Conservation (phyloP, 1,284 basidiomycete species). For the Naganishia liquefaciens region DNA sequence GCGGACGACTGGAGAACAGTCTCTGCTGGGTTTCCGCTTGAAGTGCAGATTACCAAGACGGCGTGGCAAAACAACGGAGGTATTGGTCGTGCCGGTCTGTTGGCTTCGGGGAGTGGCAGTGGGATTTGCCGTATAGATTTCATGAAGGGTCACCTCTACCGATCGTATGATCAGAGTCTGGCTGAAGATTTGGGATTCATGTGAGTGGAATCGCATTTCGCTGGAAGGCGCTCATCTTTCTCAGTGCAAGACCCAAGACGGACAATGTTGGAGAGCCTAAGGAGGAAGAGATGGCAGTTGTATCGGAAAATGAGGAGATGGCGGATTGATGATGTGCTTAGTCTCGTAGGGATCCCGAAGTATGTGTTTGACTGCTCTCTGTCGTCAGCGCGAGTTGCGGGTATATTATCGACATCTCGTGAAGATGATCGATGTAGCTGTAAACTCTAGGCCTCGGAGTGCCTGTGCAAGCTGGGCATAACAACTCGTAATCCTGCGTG, state of each 20-base stretch:
- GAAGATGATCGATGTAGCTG: too few relatives aligned
- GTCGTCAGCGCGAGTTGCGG: too few relatives aligned
- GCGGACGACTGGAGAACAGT: constrained; percentile 32
- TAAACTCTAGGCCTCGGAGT: too few relatives aligned
- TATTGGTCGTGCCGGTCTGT: constrained; percentile 63
- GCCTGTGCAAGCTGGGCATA: too few relatives aligned
- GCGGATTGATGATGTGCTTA: too few relatives aligned
- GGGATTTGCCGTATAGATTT: constrained; percentile 82
- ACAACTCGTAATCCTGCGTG: too few relatives aligned
- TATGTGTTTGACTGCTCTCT: too few relatives aligned
- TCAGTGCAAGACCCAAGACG: background rate
- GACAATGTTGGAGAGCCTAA: background rate
- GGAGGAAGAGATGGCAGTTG: background rate
- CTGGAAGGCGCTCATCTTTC: background rate
- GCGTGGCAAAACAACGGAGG: constrained; percentile 77
- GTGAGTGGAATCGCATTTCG: background rate
- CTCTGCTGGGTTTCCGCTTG: constrained; percentile 69
- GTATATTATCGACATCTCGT: too few relatives aligned
- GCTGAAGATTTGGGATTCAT: constrained; percentile 18
- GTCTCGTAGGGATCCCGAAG: too few relatives aligned
- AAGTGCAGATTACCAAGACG: constrained; percentile 72
- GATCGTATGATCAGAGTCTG: constrained; percentile 7
- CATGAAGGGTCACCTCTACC: constrained; percentile 58
- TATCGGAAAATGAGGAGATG: background rate
- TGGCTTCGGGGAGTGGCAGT: constrained; percentile 76